These are phyloP conservation scores for Penicillium occitanis DNA, from an alignment of 2,329 filamentous ascomycete species.

Conservation along the genomic window DNA sequence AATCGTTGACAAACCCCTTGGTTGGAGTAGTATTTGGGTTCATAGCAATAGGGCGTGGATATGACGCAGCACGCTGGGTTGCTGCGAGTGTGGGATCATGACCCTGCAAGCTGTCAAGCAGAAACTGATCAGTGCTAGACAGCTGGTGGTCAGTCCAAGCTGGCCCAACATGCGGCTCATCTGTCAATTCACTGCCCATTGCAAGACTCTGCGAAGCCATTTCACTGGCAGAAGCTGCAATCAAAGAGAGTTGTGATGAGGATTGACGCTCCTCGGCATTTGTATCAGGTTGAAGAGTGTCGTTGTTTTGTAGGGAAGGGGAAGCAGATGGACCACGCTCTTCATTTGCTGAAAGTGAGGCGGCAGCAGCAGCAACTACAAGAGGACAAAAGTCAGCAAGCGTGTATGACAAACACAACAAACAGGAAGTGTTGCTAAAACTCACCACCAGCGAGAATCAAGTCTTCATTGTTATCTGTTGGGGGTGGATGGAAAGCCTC, in stretches of 20 bases:
- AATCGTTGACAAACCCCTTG: conserved; percentile 44
- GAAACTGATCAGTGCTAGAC: conserved; percentile 40
- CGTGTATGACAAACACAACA: background rate
- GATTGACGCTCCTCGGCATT: conserved; percentile 36
- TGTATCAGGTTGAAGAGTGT: conserved; percentile 37
- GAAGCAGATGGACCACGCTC: conserved; percentile 38
- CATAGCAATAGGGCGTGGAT: conserved; percentile 45
- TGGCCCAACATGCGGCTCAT: conserved; percentile 32
- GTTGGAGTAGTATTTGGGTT: conserved; percentile 39
- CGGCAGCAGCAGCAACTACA: conserved; percentile 28
- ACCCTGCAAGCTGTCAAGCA: conserved; percentile 42
- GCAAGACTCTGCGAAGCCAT: conserved; percentile 44
- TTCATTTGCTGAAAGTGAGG: conserved; percentile 33
- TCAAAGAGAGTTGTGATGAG: conserved; percentile 46
- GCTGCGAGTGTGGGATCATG: conserved; percentile 41
- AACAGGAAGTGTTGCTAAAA: background rate
- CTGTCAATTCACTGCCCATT: conserved; percentile 36
- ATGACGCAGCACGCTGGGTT: conserved; percentile 41
- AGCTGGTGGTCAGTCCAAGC: conserved; percentile 38
- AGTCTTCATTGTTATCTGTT: conserved; percentile 30
- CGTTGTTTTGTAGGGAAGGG: conserved; percentile 33
- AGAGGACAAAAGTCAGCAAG: background rate
- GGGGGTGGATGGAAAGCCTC: conserved; percentile 42
- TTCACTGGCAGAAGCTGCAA: conserved; percentile 48
- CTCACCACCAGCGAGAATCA: conserved; percentile 24